Percentiles rank a stretch among this genome's conserved stretches.
These are phyloP conservation scores for Trichomonas gallinae DNA, from an alignment of 208 protist genomes.

Conservation along the genomic window DNA sequence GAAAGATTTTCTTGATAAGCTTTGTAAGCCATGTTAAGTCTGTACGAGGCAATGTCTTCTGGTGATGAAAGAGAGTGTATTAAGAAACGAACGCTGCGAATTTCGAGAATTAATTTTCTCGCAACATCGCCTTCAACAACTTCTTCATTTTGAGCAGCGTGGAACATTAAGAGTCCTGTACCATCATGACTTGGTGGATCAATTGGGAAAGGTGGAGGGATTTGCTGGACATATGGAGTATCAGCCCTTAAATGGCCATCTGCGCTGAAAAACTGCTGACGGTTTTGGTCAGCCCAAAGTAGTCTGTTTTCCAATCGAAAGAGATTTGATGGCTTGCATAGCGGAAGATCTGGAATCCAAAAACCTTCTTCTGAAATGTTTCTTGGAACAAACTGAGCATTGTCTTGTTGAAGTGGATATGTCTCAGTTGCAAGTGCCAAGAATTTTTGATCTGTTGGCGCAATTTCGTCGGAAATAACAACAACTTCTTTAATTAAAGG, in stretches of 20 bases:
- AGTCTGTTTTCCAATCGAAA: background rate
- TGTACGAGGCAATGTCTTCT: background rate
- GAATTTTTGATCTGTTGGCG: background rate
- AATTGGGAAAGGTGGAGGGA: background rate
- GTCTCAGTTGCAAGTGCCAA: background rate
- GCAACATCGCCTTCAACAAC: background rate
- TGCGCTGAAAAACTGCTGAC: background rate
- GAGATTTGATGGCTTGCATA: background rate
- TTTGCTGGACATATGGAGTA: background rate
- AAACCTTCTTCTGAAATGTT: background rate
- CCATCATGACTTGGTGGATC: background rate
- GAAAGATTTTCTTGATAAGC: background rate
- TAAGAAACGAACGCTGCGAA: background rate
- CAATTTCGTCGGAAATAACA: background rate
- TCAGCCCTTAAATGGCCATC: background rate
- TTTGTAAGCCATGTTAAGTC: background rate
- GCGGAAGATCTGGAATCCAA: constrained; percentile 8
- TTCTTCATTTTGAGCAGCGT: background rate
- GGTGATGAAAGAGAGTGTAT: background rate
- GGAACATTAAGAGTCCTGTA: background rate
- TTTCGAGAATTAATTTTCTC: background rate
- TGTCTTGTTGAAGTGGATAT: background rate
- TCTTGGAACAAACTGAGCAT: background rate
- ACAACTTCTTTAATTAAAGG: background rate
- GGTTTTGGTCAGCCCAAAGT: background rate